phyloP scores from a whole-genome alignment of 352 stramenopile species.

The Globisporangium yorkense region DNA sequence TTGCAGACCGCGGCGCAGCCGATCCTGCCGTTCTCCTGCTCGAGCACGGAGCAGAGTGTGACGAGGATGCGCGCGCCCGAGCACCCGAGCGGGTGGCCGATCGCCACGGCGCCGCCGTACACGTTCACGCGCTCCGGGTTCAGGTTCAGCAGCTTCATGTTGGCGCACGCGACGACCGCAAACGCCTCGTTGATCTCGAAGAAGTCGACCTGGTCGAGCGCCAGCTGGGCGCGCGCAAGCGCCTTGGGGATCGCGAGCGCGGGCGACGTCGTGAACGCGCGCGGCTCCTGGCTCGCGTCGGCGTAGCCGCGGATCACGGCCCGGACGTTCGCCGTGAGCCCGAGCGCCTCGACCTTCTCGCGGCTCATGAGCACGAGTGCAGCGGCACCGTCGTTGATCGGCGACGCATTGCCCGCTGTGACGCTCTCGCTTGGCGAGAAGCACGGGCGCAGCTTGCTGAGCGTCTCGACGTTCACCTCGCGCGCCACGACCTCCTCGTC shows the following conservation, averaged over 20 bases:
- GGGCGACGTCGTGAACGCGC: constrained; percentile 92
- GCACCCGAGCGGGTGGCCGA: constrained; percentile 64
- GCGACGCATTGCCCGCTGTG: constrained; percentile 93
- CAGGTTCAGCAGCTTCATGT: constrained; percentile 88
- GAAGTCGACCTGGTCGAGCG: constrained; percentile 89
- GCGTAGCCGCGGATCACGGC: constrained; percentile 65
- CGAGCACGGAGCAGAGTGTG: constrained; percentile 89
- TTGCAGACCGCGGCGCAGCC: constrained; percentile 96
- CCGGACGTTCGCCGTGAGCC: constrained; percentile 44
- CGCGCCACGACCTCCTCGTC: constrained; percentile 89
- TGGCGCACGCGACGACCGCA: constrained; percentile 91
- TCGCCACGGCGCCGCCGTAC: constrained; percentile 81
- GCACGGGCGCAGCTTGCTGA: constrained; percentile 81
- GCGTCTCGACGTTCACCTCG: constrained; percentile 81
- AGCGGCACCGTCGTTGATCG: constrained; percentile 94
- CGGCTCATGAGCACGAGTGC: constrained; percentile 92
- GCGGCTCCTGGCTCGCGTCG: constrained; percentile 75
- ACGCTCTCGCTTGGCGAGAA: constrained; percentile 88
- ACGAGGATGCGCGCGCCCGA: constrained; percentile 88
- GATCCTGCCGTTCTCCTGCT: constrained; percentile 86
- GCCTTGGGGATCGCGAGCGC: constrained; percentile 90
- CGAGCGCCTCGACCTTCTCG: constrained; percentile 54
- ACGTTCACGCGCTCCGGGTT: constrained; percentile 90
- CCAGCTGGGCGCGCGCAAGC: constrained; percentile 62
- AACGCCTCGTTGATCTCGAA: constrained; percentile 99